phyloP scores from a whole-genome alignment of 345 rosid genomes.

The Salix viminalis region DNA sequence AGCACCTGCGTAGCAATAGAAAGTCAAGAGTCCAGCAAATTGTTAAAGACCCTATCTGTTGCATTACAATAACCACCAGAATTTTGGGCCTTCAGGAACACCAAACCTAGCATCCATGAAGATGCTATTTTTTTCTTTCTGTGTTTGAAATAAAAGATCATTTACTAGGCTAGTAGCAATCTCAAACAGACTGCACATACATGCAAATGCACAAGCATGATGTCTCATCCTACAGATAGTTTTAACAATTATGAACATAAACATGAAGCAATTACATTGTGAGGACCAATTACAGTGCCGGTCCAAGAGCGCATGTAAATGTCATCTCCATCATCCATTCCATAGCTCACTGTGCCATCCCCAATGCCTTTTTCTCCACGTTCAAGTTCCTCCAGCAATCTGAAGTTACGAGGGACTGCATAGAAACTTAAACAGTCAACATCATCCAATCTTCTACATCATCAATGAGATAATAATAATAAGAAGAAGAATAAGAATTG shows the following conservation, averaged over 20 bases:
- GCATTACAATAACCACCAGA: not conserved
- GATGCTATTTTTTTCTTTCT: not conserved
- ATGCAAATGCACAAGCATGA: not conserved
- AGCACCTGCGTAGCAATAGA: not conserved
- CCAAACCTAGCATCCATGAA: not conserved
- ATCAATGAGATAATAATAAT: not conserved
- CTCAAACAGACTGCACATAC: not conserved
- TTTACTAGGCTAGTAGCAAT: not conserved
- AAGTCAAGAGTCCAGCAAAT: not conserved
- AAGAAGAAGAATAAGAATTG: not conserved
- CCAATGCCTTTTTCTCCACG: conserved; percentile 92
- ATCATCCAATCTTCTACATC: not conserved
- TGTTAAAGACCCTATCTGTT: not conserved
- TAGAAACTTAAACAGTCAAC: conserved; percentile 6
- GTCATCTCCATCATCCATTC: conserved; percentile 92
- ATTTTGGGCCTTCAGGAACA: not conserved
- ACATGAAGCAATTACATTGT: conserved; percentile 52
- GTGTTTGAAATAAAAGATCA: not conserved
- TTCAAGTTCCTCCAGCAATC: conserved; percentile 85
- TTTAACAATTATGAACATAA: not conserved
- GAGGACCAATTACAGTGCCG: conserved; percentile 87
- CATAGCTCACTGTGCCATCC: conserved; percentile 90
- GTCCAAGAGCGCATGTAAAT: conserved; percentile 93
- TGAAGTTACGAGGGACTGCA: conserved; percentile 77
- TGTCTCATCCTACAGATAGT: not conserved